Conservation (phyloP, 257 asterid genomes). For the Solanum piurae region DNA sequence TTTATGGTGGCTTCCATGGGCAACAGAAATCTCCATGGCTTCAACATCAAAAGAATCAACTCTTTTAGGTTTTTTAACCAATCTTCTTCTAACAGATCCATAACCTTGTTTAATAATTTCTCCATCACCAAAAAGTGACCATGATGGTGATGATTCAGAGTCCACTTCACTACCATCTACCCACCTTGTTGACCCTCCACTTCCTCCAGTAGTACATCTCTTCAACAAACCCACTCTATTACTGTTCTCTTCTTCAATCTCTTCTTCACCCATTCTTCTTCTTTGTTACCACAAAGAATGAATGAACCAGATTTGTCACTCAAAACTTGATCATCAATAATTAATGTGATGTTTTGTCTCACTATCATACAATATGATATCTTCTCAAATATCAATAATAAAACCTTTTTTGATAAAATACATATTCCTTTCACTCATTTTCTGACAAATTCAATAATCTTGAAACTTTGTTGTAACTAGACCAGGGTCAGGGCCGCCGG, state of each 20-base stretch:
- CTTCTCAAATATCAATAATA: not conserved
- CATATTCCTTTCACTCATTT: not conserved
- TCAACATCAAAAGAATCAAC: conserved; percentile 85
- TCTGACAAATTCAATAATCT: not conserved
- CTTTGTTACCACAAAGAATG: not conserved
- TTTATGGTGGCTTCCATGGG: conserved; percentile 36
- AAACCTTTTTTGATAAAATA: not conserved
- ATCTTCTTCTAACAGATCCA: conserved; percentile 70
- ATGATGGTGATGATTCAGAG: conserved; percentile 26
- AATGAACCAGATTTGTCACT: not conserved
- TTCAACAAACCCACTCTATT: conserved; percentile 31
- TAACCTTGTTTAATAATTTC: conserved; percentile 37
- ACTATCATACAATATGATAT: not conserved
- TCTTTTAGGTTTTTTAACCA: conserved; percentile 72
- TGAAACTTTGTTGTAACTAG: not conserved
- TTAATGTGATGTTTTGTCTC: not conserved
- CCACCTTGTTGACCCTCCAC: conserved; percentile 65
- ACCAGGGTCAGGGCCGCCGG: not conserved
- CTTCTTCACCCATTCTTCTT: conserved; percentile 38
- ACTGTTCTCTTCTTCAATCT: conserved; percentile 62
- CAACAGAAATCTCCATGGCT: conserved; percentile 69
- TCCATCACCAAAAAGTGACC: conserved; percentile 33
- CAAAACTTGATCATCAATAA: not conserved
- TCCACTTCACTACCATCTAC: conserved; percentile 98
- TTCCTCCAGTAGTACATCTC: conserved; percentile 27